phyloP scores from a whole-genome alignment of 1,284 basidiomycete genomes.

The Trametes pubescens region DNA sequence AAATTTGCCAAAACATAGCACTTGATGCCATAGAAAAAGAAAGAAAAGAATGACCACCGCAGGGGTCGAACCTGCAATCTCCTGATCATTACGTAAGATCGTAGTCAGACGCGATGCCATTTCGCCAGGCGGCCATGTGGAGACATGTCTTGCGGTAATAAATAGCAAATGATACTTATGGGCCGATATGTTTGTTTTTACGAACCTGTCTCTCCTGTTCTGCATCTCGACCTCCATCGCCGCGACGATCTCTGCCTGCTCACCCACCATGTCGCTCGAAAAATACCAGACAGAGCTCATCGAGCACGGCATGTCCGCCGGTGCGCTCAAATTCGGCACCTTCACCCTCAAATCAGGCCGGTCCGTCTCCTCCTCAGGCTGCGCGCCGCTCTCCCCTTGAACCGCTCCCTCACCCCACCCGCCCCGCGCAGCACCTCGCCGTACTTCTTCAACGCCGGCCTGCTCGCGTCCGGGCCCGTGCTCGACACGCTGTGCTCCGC shows the following conservation, averaged over 20 bases:
- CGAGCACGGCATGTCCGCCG: constrained; percentile 55
- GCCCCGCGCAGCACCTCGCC: constrained; percentile 75
- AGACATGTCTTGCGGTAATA: not conserved
- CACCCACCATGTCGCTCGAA: constrained; percentile 37
- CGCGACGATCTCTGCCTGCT: not conserved
- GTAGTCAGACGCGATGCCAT: constrained; percentile 86
- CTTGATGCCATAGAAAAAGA: not conserved
- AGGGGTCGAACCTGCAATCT: constrained; percentile 61
- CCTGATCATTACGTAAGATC: constrained; percentile 50
- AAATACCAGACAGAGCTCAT: constrained; percentile 57
- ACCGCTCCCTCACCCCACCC: constrained; percentile 8
- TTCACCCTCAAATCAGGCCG: constrained; percentile 96
- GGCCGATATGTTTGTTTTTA: not conserved
- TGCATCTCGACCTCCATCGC: not conserved
- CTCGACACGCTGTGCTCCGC: constrained; percentile 85
- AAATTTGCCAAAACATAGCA: too few species aligned
- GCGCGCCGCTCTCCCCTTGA: constrained; percentile 10
- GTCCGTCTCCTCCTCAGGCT: constrained; percentile 52
- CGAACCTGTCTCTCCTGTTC: not conserved
- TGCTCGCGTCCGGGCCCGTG: constrained; percentile 86
- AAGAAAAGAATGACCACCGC: constrained; percentile 47
- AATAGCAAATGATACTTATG: not conserved
- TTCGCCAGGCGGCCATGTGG: constrained; percentile 72
- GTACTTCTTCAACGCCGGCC: constrained; percentile 97
- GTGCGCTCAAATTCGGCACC: constrained; percentile 87